Evolutionary conservation across 257 asterid species (phyloP).

Genomic region (Gardenia jasminoides): DNA sequence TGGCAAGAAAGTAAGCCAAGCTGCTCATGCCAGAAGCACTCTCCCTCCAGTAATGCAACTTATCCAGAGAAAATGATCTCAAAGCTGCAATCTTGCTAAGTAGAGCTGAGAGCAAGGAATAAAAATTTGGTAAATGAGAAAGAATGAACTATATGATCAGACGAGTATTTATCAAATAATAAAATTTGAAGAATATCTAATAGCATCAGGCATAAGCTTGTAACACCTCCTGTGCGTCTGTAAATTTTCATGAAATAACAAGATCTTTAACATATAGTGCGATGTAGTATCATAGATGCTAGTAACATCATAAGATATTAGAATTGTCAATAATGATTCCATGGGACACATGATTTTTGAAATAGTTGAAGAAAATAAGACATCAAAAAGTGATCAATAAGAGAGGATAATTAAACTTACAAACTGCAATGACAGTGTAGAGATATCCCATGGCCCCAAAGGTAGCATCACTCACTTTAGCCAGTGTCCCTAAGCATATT

Average conservation of each 20-base stretch:
- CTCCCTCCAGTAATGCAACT: slow-evolving; percentile 97
- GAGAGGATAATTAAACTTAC: slow-evolving; percentile 46
- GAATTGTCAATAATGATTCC: neutral
- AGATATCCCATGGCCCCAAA: slow-evolving; percentile 84
- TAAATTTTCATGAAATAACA: neutral
- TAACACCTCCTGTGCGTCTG: neutral
- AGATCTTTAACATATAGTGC: neutral
- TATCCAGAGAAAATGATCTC: slow-evolving; percentile 87
- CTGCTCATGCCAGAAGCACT: slow-evolving; percentile 97
- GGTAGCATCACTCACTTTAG: slow-evolving; percentile 92
- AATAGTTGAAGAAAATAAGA: neutral
- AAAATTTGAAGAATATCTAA: neutral
- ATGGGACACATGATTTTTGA: neutral
- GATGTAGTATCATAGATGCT: neutral
- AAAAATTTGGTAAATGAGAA: slow-evolving; percentile 7
- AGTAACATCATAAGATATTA: neutral
- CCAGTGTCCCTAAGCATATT: slow-evolving; percentile 83
- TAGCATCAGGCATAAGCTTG: too few species aligned
- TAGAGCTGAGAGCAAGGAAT: slow-evolving; percentile 49
- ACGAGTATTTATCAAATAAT: neutral
- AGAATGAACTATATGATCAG: neutral
- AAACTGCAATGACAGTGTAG: slow-evolving; percentile 93
- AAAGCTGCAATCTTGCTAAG: slow-evolving; percentile 86
- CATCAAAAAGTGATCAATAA: neutral
- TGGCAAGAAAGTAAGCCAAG: slow-evolving; percentile 86